Conservation (phyloP, 805 yeast species). For the Jamesozyma gamospora region DNA sequence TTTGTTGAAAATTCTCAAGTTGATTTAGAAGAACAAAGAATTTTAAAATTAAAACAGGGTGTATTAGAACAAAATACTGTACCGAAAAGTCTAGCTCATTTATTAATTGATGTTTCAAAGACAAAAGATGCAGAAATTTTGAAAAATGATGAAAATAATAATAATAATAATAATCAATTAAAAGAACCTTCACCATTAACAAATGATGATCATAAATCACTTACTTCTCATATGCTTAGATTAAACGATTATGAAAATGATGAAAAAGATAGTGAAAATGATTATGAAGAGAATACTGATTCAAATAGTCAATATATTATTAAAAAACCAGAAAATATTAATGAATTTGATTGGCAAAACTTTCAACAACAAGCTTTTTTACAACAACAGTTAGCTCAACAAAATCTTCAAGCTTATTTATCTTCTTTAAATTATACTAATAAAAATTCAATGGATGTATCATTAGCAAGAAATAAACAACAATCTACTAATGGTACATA, state of each 20-base stretch:
- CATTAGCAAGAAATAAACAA: too few relatives aligned
- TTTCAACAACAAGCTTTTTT: conserved; percentile 27
- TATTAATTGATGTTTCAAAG: conserved; percentile 26
- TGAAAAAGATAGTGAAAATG: conserved; percentile 1
- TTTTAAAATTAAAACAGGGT: conserved; percentile 39
- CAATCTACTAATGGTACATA: background rate
- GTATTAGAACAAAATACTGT: conserved; percentile 42
- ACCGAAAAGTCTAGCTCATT: conserved; percentile 44
- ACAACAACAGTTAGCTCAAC: conserved; percentile 29
- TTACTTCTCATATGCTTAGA: too few relatives aligned
- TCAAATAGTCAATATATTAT: conserved; percentile 15
- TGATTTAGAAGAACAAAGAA: conserved; percentile 38
- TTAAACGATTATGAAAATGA: background rate
- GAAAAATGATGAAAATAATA: background rate
- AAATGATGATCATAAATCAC: background rate
- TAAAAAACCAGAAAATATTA: conserved; percentile 22
- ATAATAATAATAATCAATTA: too few relatives aligned
- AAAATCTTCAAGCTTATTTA: conserved; percentile 26
- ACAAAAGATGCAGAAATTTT: background rate
- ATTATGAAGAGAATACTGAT: too few relatives aligned
- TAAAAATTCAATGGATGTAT: background rate
- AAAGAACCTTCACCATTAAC: too few relatives aligned
- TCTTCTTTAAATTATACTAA: conserved; percentile 14
- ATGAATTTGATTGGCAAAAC: conserved; percentile 27
- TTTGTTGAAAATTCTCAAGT: conserved; percentile 33